These are phyloP conservation scores for Lichtheimia ornata DNA, from an alignment of 371 early-diverging fungal species.

Conservation along the genomic window DNA sequence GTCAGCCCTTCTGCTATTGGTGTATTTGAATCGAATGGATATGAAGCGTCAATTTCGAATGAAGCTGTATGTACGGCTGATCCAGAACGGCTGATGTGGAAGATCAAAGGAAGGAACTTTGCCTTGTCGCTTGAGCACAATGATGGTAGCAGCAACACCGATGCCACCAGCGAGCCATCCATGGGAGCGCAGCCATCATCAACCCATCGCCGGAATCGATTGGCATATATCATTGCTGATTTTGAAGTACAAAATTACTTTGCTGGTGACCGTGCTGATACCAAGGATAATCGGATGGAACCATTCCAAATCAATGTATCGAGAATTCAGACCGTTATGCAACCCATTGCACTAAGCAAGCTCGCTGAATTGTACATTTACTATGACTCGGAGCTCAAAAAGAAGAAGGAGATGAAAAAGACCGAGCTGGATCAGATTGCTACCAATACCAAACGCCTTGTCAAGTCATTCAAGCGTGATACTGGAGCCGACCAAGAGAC, in stretches of 20 bases:
- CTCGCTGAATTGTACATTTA: conserved; percentile 71
- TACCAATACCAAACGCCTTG: conserved; percentile 66
- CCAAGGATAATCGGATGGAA: conserved; percentile 21
- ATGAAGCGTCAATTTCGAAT: conserved; percentile 64
- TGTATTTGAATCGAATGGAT: conserved; percentile 66
- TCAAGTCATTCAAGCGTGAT: conserved; percentile 63
- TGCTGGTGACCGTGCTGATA: background rate
- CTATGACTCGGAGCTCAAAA: conserved; percentile 68
- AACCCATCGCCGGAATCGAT: conserved; percentile 50
- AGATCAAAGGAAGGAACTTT: conserved; percentile 54
- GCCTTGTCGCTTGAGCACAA: conserved; percentile 65
- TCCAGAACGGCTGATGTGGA: conserved; percentile 45
- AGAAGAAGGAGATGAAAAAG: conserved; percentile 54
- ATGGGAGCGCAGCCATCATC: conserved; percentile 12
- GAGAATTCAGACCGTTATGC: conserved; percentile 75
- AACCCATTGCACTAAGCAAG: conserved; percentile 74
- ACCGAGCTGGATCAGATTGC: conserved; percentile 64
- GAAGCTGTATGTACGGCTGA: conserved; percentile 17
- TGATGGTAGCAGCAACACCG: conserved; percentile 8
- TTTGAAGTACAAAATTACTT: conserved; percentile 63
- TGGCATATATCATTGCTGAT: conserved; percentile 74
- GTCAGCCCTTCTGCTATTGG: conserved; percentile 66
- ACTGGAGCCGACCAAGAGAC: conserved; percentile 44
- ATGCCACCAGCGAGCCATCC: conserved; percentile 4
- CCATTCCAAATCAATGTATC: conserved; percentile 57